Evolutionary conservation across 2,329 filamentous ascomycete species (phyloP).

Genomic region (Colletotrichum sp.): DNA sequence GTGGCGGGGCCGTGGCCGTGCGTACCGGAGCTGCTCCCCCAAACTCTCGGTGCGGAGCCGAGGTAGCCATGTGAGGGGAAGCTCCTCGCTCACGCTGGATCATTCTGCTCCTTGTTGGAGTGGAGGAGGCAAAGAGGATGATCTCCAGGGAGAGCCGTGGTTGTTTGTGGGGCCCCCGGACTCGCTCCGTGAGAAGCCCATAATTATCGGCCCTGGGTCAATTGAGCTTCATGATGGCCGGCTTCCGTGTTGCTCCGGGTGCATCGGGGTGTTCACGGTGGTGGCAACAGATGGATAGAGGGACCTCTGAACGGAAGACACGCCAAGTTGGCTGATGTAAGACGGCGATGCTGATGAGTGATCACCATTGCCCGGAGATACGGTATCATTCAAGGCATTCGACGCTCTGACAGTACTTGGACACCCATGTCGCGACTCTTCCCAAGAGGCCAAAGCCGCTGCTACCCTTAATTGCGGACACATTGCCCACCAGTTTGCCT

Average conservation of each 20-base stretch:
- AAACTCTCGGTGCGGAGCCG: slow-evolving; percentile 12
- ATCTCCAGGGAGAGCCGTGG: neutral
- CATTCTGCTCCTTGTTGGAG: neutral
- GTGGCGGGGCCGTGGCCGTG: slow-evolving; percentile 11
- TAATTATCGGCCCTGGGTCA: neutral
- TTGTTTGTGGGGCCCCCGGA: neutral
- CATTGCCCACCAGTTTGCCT: neutral
- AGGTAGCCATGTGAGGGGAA: slow-evolving; percentile 16
- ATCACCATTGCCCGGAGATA: neutral
- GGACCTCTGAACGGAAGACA: neutral
- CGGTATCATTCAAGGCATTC: neutral
- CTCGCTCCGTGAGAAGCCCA: neutral
- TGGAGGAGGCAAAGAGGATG: neutral
- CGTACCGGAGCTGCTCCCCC: neutral
- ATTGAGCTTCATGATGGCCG: neutral
- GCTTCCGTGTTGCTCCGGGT: neutral
- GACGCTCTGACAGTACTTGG: neutral
- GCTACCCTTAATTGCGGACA: slow-evolving; percentile 1
- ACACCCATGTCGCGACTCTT: neutral
- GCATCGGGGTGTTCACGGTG: neutral
- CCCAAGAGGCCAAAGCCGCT: slow-evolving; percentile 3
- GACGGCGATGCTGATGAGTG: neutral
- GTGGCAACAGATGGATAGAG: neutral
- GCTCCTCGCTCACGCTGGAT: neutral
- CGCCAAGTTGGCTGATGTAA: neutral